Conservation (phyloP, 257 asterid genomes). For the Jaltomata sinuosa region DNA sequence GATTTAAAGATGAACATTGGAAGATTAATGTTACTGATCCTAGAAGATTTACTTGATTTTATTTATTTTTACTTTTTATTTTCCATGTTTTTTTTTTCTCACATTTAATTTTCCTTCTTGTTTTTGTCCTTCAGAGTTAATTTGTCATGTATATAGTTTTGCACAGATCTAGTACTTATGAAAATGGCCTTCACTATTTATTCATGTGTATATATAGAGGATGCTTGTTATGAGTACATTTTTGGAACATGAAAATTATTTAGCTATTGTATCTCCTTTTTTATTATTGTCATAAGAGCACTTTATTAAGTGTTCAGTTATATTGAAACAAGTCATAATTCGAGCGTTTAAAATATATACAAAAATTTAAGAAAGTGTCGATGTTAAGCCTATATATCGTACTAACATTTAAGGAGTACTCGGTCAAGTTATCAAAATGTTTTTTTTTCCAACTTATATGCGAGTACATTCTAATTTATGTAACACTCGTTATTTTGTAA, state of each 20-base stretch:
- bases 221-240: background rate
- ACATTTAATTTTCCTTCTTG: background rate
- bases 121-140: background rate
- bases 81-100: background rate
- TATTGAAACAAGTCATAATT: background rate
- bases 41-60: background rate
- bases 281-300: background rate
- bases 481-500: background rate
- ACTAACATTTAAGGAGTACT: background rate
- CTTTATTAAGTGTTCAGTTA: background rate
- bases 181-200: background rate
- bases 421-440: background rate
- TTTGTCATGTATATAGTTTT: background rate
- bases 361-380: background rate
- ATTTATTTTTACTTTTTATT: background rate
- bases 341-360: background rate
- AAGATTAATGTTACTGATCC: constrained; percentile 33
- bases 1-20: constrained; percentile 25
- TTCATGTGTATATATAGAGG: background rate
- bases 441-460: background rate
- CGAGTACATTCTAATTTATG: background rate
- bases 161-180: background rate
- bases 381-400: background rate
- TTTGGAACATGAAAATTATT: background rate
- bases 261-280: background rate